These are phyloP conservation scores for Penicillium manginii DNA, from an alignment of 495 filamentous ascomycete genomes.

Conservation along the genomic window DNA sequence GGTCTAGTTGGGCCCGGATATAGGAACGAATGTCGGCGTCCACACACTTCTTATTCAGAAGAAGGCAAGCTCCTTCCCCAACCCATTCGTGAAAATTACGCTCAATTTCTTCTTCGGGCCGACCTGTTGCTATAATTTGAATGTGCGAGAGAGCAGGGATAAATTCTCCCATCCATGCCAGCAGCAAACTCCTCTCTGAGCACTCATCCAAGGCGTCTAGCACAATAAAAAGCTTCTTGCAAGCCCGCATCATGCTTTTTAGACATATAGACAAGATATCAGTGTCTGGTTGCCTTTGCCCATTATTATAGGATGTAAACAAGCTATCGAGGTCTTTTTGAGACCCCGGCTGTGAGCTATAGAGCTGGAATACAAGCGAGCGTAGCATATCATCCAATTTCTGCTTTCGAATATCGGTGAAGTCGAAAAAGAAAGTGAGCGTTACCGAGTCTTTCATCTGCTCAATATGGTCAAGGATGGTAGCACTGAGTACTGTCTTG, in stretches of 20 bases:
- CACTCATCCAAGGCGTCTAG: constrained; percentile 6
- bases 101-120: neutral
- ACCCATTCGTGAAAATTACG: neutral
- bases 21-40: neutral
- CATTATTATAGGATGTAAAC: neutral
- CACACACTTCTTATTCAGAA: neutral
- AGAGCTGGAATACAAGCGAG: neutral
- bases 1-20: neutral
- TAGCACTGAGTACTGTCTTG: constrained; percentile 41
- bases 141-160: neutral
- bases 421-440: constrained; percentile 28
- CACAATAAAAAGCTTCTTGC: too few relatives aligned
- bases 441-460: constrained; percentile 18
- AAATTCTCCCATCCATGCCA: neutral
- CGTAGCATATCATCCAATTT: neutral
- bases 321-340: neutral
- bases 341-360: neutral
- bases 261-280: too few relatives aligned
- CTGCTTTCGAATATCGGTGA: neutral
- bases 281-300: neutral
- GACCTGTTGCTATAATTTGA: neutral
- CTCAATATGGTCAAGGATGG: constrained; percentile 31
- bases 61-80: neutral
- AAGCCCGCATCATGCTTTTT: too few relatives aligned
- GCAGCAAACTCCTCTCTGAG: neutral